These are phyloP conservation scores for Apiotrichum montevideense DNA, from an alignment of 1,284 basidiomycete genomes.

Conservation along the genomic window DNA sequence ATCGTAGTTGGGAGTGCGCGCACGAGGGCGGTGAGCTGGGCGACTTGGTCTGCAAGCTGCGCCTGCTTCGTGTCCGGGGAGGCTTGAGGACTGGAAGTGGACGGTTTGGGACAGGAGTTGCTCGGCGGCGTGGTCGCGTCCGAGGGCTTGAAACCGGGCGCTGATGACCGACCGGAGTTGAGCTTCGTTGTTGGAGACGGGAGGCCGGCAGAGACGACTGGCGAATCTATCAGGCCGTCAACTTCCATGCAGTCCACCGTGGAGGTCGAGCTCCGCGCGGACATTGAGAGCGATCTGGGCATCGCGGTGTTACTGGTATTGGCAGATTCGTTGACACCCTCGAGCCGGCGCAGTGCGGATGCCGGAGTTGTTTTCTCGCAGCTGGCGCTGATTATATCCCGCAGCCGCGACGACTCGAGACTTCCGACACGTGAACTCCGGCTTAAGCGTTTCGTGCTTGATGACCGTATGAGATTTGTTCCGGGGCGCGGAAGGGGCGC, in stretches of 20 bases:
- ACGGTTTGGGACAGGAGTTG: too few species aligned
- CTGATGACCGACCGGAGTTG: background rate
- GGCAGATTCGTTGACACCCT: constrained; percentile 4
- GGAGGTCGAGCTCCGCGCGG: background rate
- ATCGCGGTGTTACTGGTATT: background rate
- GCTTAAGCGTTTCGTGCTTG: constrained; percentile 7
- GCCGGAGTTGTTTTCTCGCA: constrained; percentile 2
- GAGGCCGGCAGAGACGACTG: background rate
- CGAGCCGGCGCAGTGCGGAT: constrained; percentile 6
- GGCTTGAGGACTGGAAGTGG: too few species aligned
- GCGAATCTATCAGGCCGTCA: background rate
- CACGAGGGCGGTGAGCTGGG: background rate
- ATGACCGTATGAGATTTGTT: background rate
- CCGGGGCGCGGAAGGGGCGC: constrained; percentile 24
- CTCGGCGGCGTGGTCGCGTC: too few species aligned
- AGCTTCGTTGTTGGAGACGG: background rate
- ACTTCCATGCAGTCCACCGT: background rate
- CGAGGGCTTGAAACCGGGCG: background rate
- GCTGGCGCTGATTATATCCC: background rate
- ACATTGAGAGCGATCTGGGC: background rate
- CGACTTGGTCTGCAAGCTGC: constrained; percentile 6
- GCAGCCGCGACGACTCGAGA: background rate
- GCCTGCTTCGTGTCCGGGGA: background rate
- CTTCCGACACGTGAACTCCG: constrained; percentile 1
- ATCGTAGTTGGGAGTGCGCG: constrained; percentile 4